Percentiles rank a stretch among this genome's conserved stretches.
Evolutionary conservation across 2,329 filamentous ascomycete genomes (phyloP).

Genomic region (Dactylellina drechsleri): DNA sequence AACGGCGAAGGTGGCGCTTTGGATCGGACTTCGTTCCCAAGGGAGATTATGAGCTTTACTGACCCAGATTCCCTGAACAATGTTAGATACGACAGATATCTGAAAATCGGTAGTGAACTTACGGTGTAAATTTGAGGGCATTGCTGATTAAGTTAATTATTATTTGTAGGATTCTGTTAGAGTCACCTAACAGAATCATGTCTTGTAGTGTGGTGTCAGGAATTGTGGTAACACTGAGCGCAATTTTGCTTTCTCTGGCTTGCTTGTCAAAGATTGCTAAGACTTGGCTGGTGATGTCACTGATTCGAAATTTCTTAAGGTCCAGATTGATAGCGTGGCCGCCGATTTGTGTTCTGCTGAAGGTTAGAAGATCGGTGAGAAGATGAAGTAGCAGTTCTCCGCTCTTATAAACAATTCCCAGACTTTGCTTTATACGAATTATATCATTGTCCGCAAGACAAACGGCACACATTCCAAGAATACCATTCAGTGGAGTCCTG

Average conservation of each 20-base stretch:
- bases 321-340: conserved; percentile 75
- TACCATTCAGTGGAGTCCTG: conserved; percentile 94
- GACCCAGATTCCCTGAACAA: conserved; percentile 28
- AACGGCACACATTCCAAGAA: conserved; percentile 90
- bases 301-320: conserved; percentile 83
- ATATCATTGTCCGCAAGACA: conserved; percentile 92
- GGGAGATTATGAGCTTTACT: conserved; percentile 36
- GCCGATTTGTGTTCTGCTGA: conserved; percentile 93
- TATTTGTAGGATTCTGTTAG: conserved; percentile 87
- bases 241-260: conserved; percentile 79
- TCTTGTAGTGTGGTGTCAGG: conserved; percentile 70
- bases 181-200: conserved; percentile 91
- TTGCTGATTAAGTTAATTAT: conserved; percentile 93
- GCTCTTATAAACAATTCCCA: conserved; percentile 89
- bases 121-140: conserved; percentile 86
- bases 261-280: conserved; percentile 90
- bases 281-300: conserved; percentile 83
- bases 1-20: conserved; percentile 21
- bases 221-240: conserved; percentile 75
- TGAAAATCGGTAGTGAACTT: conserved; percentile 4
- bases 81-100: conserved; percentile 1
- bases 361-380: conserved; percentile 87
- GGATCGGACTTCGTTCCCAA: conserved; percentile 28
- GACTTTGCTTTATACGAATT: conserved; percentile 79
- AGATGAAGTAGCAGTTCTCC: conserved; percentile 85